A percentile compares a stretch with the other conserved stretches of the same genome.
These are phyloP conservation scores for Avena sativa DNA, from an alignment of 176 grass and related monocot species.

Conservation along the genomic window DNA sequence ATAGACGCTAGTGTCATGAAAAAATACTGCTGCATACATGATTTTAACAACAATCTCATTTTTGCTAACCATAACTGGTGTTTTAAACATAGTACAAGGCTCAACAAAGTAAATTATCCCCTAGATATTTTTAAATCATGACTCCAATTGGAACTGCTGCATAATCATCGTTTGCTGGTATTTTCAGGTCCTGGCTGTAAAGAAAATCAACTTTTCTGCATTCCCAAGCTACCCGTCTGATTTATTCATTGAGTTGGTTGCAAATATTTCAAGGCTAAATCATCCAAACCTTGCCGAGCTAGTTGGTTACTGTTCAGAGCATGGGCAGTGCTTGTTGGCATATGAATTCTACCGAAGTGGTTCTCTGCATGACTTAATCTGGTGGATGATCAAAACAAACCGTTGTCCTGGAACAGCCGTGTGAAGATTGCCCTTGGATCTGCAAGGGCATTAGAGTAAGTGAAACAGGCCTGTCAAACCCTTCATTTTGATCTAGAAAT, in stretches of 20 bases:
- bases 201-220: slow-evolving; percentile 77
- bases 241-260: slow-evolving; percentile 72
- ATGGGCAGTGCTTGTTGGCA: slow-evolving; percentile 83
- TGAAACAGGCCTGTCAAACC: background rate
- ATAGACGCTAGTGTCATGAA: background rate
- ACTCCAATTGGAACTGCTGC: background rate
- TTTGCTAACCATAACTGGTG: background rate
- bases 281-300: slow-evolving; percentile 84
- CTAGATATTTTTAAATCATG: background rate
- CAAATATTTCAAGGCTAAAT: slow-evolving; percentile 73
- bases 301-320: slow-evolving; percentile 84
- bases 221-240: slow-evolving; percentile 69
- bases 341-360: slow-evolving; percentile 79
- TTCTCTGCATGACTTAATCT: slow-evolving; percentile 69
- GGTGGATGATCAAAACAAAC: slow-evolving; percentile 61
- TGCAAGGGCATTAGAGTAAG: slow-evolving; percentile 98
- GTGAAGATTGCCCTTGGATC: slow-evolving; percentile 93
- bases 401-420: slow-evolving; percentile 80
- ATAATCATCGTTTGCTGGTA: background rate
- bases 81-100: background rate
- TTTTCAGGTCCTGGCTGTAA: slow-evolving; percentile 80
- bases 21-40: background rate
- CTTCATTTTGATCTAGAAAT: background rate
- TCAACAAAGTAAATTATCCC: background rate
- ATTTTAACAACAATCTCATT: slow-evolving; percentile 7